Evolutionary conservation across 441 rosid species (phyloP).

Genomic region (Gossypium trilobum): DNA sequence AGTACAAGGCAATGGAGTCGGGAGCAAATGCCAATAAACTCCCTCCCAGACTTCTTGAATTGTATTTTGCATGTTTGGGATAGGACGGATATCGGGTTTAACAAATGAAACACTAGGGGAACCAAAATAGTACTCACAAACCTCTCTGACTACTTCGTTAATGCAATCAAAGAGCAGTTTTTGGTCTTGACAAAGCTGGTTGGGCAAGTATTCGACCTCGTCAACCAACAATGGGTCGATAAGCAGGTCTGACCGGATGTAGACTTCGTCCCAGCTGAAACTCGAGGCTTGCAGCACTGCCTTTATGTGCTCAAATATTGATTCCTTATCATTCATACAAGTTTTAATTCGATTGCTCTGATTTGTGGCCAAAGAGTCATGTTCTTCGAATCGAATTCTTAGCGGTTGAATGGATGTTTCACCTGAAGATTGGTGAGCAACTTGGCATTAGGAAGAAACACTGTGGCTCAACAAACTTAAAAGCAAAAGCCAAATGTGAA

Average conservation of each 20-base stretch:
- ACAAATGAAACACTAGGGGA: constrained; percentile 48
- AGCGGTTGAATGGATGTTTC: constrained; percentile 49
- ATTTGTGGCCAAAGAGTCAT: constrained; percentile 29
- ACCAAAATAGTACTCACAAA: constrained; percentile 29
- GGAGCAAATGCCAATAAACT: constrained; percentile 59
- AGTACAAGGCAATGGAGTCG: constrained; percentile 11
- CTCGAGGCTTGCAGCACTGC: constrained; percentile 55
- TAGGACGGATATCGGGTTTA: constrained; percentile 9
- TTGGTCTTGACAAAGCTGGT: constrained; percentile 45
- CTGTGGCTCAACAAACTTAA: neutral
- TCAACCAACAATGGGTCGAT: constrained; percentile 55
- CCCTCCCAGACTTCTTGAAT: constrained; percentile 58
- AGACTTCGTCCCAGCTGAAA: constrained; percentile 58
- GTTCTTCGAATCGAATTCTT: constrained; percentile 60
- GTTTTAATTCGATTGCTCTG: constrained; percentile 31
- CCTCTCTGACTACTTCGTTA: constrained; percentile 66
- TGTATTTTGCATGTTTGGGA: constrained; percentile 33
- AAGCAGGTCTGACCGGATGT: constrained; percentile 54
- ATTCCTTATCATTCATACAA: constrained; percentile 39
- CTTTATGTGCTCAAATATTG: constrained; percentile 40
- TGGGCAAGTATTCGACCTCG: constrained; percentile 42
- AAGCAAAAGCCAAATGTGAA: neutral
- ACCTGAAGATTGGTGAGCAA: constrained; percentile 27
- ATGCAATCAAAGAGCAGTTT: constrained; percentile 66
- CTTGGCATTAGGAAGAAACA: constrained; percentile 23